Conservation (phyloP, 1,284 basidiomycete species). For the Cryptococcus jaspeensis region DNA sequence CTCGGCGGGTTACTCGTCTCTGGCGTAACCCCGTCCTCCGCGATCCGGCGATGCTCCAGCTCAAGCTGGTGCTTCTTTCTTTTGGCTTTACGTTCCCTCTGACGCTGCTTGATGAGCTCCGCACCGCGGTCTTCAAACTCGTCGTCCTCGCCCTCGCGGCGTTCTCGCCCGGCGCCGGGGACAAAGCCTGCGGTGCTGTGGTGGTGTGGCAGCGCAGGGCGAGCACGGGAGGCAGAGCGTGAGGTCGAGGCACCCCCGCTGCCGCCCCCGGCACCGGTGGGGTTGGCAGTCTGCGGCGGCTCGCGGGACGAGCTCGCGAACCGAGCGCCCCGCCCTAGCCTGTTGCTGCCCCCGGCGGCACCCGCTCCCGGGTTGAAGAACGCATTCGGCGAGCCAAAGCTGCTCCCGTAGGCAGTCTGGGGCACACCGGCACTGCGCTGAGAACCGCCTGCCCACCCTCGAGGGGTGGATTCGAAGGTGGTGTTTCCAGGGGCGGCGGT, state of each 20-base stretch:
- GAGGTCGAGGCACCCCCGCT: slow-evolving; percentile 21
- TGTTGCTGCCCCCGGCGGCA: slow-evolving; percentile 7
- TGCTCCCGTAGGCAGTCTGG: slow-evolving; percentile 19
- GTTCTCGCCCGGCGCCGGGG: not conserved
- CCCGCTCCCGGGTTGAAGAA: slow-evolving; percentile 6
- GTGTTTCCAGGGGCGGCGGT: slow-evolving; percentile 13
- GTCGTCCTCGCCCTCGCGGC: slow-evolving; percentile 48
- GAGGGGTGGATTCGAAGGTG: slow-evolving; percentile 16
- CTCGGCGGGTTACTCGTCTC: slow-evolving; percentile 20
- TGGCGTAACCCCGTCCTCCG: slow-evolving; percentile 20
- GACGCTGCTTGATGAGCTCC: slow-evolving; percentile 56
- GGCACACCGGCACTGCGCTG: slow-evolving; percentile 14
- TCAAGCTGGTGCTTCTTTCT: slow-evolving; percentile 31
- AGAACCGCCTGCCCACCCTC: slow-evolving; percentile 12
- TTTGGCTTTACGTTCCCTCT: slow-evolving; percentile 53
- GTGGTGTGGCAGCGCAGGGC: slow-evolving; percentile 5
- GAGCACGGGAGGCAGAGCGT: slow-evolving; percentile 26
- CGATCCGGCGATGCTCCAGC: slow-evolving; percentile 22
- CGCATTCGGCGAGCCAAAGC: slow-evolving; percentile 30
- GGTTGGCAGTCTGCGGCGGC: not conserved
- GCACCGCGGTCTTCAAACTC: slow-evolving; percentile 57
- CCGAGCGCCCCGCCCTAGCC: slow-evolving; percentile 19
- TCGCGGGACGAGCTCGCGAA: slow-evolving; percentile 1
- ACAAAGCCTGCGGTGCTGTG: not conserved
- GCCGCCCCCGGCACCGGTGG: slow-evolving; percentile 8